phyloP scores from a whole-genome alignment of 106 monocot species.

The Alisma plantagoaquatica region DNA sequence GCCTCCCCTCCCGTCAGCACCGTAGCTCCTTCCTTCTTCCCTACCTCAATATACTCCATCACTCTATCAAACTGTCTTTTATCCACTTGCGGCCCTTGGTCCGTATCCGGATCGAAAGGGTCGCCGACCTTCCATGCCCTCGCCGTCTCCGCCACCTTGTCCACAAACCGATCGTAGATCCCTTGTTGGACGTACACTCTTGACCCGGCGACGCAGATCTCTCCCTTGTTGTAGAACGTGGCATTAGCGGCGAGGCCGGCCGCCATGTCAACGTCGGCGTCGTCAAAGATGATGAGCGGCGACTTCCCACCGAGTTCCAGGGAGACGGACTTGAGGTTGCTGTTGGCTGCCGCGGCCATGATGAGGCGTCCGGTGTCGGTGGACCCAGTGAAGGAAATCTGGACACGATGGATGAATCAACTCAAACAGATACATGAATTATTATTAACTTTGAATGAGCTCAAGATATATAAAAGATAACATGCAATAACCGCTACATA shows the following conservation, averaged over 20 bases:
- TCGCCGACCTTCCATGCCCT: constrained; percentile 73
- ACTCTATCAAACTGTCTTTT: no score
- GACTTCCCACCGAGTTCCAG: constrained; percentile 91
- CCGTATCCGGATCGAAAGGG: constrained; percentile 55
- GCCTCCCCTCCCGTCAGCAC: no score
- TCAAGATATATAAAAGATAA: no score
- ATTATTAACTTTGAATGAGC: neutral
- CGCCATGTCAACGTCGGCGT: constrained; percentile 84
- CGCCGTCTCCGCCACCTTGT: constrained; percentile 34
- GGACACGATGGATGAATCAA: no score
- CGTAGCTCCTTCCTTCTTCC: no score
- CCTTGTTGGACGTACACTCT: constrained; percentile 87
- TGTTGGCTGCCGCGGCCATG: constrained; percentile 76
- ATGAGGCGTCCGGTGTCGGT: constrained; percentile 61
- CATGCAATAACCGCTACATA: no score
- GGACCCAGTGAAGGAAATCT: constrained; percentile 80
- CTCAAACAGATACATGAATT: constrained; percentile 25
- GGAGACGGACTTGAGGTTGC: constrained; percentile 80
- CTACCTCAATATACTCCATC: neutral
- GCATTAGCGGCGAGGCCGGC: constrained; percentile 31
- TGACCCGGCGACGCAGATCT: constrained; percentile 70
- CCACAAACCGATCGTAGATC: constrained; percentile 83
- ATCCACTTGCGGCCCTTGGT: no score
- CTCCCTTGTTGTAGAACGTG: constrained; percentile 77
- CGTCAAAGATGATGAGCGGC: constrained; percentile 73